Percentiles rank a stretch among this genome's conserved stretches.
Conservation (phyloP, 1,284 basidiomycete species). For the Fomitopsis betulina region DNA sequence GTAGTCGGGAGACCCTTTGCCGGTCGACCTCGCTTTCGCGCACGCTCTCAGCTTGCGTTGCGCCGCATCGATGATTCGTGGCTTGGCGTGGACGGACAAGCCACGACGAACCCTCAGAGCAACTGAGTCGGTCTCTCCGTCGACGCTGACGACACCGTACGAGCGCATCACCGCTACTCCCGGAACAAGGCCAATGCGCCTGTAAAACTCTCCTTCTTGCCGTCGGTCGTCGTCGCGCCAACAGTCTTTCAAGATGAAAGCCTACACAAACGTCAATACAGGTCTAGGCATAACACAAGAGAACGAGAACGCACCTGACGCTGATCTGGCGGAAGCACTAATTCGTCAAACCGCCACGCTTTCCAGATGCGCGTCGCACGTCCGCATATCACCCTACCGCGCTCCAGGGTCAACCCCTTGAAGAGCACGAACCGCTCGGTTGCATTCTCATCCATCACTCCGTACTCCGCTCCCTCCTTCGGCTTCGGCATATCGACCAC, state of each 20-base stretch:
- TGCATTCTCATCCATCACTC: neutral
- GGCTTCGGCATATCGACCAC: neutral
- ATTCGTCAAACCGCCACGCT: conserved; percentile 8
- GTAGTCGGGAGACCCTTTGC: too few species aligned
- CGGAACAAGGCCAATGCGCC: neutral
- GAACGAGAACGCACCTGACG: neutral
- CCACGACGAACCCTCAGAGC: neutral
- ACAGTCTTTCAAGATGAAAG: conserved; percentile 7
- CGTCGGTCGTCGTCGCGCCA: conserved; percentile 9
- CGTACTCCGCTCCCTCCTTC: neutral
- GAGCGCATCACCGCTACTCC: conserved; percentile 4
- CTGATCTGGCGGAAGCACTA: neutral
- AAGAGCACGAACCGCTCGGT: conserved; percentile 3
- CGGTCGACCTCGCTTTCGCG: too few species aligned
- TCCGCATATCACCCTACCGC: conserved; percentile 4
- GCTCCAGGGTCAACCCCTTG: neutral
- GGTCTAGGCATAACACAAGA: neutral
- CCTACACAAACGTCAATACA: neutral
- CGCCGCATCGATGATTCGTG: neutral
- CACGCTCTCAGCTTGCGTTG: neutral
- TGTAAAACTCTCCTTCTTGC: conserved; percentile 8
- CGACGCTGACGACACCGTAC: neutral
- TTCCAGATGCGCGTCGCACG: conserved; percentile 9
- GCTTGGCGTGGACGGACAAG: neutral
- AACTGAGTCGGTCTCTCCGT: neutral